A percentile compares a stretch with the other conserved stretches of the same genome.
phyloP scores from a whole-genome alignment of 1,284 basidiomycete genomes.

The Bothia castanella region DNA sequence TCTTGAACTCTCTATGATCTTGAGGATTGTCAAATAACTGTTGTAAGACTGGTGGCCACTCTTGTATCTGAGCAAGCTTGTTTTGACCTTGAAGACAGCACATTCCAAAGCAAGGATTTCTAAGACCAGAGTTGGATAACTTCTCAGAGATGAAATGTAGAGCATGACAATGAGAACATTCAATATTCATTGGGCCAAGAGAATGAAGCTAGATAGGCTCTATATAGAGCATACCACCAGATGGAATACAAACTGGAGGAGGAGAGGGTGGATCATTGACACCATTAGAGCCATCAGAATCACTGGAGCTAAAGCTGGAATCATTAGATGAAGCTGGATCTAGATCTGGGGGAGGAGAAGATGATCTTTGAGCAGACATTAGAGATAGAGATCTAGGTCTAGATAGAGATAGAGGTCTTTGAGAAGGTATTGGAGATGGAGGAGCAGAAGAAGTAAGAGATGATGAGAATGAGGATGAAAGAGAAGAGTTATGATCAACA shows the following conservation, averaged over 20 bases:
- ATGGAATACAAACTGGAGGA: background rate
- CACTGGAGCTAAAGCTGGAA: too few species aligned
- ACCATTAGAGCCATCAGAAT: too few species aligned
- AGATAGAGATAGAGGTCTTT: background rate
- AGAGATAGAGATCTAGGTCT: too few species aligned
- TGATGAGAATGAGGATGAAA: too few species aligned
- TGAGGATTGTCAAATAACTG: constrained; percentile 19
- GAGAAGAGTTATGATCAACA: background rate
- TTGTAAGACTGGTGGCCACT: constrained; percentile 19
- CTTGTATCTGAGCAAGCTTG: constrained; percentile 15
- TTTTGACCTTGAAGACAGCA: constrained; percentile 32
- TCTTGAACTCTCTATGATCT: constrained; percentile 18
- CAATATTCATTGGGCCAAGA: too few species aligned
- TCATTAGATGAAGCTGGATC: background rate
- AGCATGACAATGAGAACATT: constrained; percentile 4
- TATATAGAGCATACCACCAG: constrained; percentile 4
- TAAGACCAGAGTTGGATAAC: background rate
- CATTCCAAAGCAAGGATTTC: constrained; percentile 19
- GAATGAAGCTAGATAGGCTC: constrained; percentile 1
- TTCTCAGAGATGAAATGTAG: constrained; percentile 24
- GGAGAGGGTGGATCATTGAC: background rate
- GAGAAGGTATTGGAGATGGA: background rate
- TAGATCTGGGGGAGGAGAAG: too few species aligned
- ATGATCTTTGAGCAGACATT: too few species aligned
- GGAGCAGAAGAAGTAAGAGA: too few species aligned